Evolutionary conservation across 139 green algal species (phyloP), one percentile per base, ranked within the genome.

Genomic region (Chlorella sp.): DNA sequence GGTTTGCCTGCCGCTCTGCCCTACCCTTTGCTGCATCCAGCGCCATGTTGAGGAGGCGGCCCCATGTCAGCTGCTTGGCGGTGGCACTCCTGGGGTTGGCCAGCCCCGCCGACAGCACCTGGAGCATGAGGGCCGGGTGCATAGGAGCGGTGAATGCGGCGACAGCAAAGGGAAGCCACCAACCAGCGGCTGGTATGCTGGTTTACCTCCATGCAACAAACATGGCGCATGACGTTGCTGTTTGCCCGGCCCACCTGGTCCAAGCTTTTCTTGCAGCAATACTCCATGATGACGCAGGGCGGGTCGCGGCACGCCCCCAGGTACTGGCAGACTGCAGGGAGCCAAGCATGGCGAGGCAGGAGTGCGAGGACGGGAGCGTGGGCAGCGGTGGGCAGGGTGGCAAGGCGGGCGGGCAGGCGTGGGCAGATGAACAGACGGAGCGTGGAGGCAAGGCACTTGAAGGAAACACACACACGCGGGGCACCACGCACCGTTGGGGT

Each of bases 401-500:
- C 65, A 43, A 32, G 62, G 62, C 5, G 28, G 24, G 62, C 5
- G 22, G n/a, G n/a, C n/a, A n/a, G n/a, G 62, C 26, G 40, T 16
- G 30, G 30, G 30, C 4, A 6, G 26, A 4, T 40, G 62, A 24
- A 24, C 22, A 2, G 60, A 34, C 22, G 60, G 17, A n/a, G 60
- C 60, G 5, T n/a, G 60, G 26, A 34, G 60, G 22, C 60, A 68
- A n/a, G 1, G 9, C 65, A 73, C n/a, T n/a, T n/a, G n/a, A n/a
- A n/a, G n/a, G n/a, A n/a, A n/a, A n/a, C n/a, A n/a, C n/a, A n/a
- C n/a, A n/a, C n/a, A n/a, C n/a, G n/a, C n/a, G n/a, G n/a, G n/a
- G n/a, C n/a, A n/a, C n/a, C n/a, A n/a, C 68, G 13, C 74, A 81
- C 74, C 74, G 58, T 94, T 93, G 28, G 87, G 87, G 72, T 92